phyloP scores from a whole-genome alignment of 345 rosid genomes.

The Melaleuca alternifolia region DNA sequence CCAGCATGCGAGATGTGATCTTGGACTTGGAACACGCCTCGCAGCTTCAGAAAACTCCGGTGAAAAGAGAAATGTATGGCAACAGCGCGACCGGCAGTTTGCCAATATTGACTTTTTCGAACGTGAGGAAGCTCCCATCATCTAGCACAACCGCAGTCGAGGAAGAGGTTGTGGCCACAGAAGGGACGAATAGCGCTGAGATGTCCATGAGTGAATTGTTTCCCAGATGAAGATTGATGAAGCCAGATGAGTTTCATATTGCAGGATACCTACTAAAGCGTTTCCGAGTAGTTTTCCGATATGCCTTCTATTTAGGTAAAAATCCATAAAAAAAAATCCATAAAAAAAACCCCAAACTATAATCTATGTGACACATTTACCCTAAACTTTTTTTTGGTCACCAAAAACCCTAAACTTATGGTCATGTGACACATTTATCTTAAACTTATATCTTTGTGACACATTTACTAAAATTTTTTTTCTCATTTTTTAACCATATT shows the following conservation, averaged over 20 bases:
- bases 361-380: no score
- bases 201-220: neutral
- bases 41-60: slow-evolving; percentile 23
- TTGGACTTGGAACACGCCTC: slow-evolving; percentile 46
- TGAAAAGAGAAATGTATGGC: slow-evolving; percentile 7
- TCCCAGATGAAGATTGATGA: slow-evolving; percentile 1
- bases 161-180: slow-evolving; percentile 2
- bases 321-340: no score
- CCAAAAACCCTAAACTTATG: no score
- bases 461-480: no score
- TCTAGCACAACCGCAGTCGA: neutral
- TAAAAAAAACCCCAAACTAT: no score
- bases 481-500: no score
- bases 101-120: neutral
- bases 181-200: neutral
- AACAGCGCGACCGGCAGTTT: slow-evolving; percentile 18
- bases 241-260: slow-evolving; percentile 6
- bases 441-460: no score
- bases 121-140: slow-evolving; percentile 15
- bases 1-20: slow-evolving; percentile 45
- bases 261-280: neutral
- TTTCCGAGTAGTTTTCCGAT: neutral
- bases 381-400: no score
- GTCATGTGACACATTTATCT: no score
- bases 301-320: neutral